phyloP scores from a whole-genome alignment of 2,329 filamentous ascomycete genomes.

The Verticillium tricorpus region DNA sequence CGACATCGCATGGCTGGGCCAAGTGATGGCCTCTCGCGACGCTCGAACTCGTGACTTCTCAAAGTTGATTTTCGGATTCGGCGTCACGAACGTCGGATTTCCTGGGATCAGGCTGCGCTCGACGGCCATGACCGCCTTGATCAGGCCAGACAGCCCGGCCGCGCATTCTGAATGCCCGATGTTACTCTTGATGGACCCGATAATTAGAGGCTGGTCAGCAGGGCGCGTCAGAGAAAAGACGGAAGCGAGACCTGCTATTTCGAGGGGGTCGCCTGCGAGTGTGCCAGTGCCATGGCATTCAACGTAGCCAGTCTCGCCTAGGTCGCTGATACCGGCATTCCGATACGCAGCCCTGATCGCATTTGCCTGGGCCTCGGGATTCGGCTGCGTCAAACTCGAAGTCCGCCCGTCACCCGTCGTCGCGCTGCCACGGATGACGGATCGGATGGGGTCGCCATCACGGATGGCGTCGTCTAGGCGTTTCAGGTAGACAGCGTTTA shows the following conservation, averaged over 20 bases:
- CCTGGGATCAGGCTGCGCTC: slow-evolving; percentile 21
- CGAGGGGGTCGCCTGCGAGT: slow-evolving; percentile 29
- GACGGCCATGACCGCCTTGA: slow-evolving; percentile 23
- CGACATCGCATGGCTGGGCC: background rate
- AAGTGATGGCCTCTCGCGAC: background rate
- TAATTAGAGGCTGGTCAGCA: slow-evolving; percentile 13
- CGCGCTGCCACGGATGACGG: slow-evolving; percentile 23
- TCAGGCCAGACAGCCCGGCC: slow-evolving; percentile 21
- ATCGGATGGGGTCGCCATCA: slow-evolving; percentile 33
- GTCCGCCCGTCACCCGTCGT: slow-evolving; percentile 27
- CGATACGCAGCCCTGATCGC: slow-evolving; percentile 24
- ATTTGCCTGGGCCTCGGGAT: slow-evolving; percentile 19
- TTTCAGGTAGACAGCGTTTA: slow-evolving; percentile 37
- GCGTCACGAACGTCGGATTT: slow-evolving; percentile 13
- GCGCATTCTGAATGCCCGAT: slow-evolving; percentile 25
- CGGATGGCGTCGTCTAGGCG: slow-evolving; percentile 34
- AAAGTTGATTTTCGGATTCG: slow-evolving; percentile 43
- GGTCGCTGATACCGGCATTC: slow-evolving; percentile 17
- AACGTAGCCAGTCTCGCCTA: slow-evolving; percentile 21
- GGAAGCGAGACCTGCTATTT: slow-evolving; percentile 21
- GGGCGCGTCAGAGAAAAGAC: slow-evolving; percentile 16
- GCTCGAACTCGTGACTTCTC: slow-evolving; percentile 15
- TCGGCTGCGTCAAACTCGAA: slow-evolving; percentile 28
- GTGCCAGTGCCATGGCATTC: slow-evolving; percentile 38
- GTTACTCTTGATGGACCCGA: slow-evolving; percentile 28